Percentiles rank a stretch among this genome's conserved stretches.
These are phyloP conservation scores for Fusarium duplospermum DNA, from an alignment of 2,329 filamentous ascomycete genomes.

Conservation along the genomic window DNA sequence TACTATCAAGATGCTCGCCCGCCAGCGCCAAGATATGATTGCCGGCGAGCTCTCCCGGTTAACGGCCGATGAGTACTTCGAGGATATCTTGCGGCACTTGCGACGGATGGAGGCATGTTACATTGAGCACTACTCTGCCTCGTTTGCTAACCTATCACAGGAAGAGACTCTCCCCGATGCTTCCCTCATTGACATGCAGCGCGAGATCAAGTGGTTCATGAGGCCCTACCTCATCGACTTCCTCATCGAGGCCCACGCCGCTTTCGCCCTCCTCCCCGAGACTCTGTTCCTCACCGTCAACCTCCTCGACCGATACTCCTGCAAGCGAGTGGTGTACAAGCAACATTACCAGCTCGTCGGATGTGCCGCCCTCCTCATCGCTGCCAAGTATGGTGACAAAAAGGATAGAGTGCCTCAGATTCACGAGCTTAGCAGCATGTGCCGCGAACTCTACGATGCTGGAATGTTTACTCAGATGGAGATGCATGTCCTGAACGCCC, in stretches of 20 bases:
- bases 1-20: conserved; percentile 80
- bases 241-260: conserved; percentile 94
- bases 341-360: conserved; percentile 98
- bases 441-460: conserved; percentile 96
- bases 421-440: conserved; percentile 98
- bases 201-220: conserved; percentile 99
- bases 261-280: conserved; percentile 92
- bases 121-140: background rate
- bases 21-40: conserved; percentile 87
- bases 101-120: conserved; percentile 85
- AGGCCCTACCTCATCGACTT: conserved; percentile 98
- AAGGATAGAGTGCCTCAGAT: conserved; percentile 99
- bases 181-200: conserved; percentile 98
- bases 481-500: conserved; percentile 97
- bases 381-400: conserved; percentile 98
- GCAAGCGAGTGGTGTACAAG: conserved; percentile 97
- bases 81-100: conserved; percentile 95
- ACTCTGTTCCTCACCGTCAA: conserved; percentile 97
- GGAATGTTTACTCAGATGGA: conserved; percentile 99
- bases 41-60: conserved; percentile 88
- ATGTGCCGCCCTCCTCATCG: conserved; percentile 94
- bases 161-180: conserved; percentile 93
- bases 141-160: conserved; percentile 51
- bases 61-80: conserved; percentile 90
- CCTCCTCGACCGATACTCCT: conserved; percentile 97